A percentile compares a stretch with the other conserved stretches of the same genome.
phyloP scores from a whole-genome alignment of 163 green algal species.

The Smithsoniella earleae region DNA sequence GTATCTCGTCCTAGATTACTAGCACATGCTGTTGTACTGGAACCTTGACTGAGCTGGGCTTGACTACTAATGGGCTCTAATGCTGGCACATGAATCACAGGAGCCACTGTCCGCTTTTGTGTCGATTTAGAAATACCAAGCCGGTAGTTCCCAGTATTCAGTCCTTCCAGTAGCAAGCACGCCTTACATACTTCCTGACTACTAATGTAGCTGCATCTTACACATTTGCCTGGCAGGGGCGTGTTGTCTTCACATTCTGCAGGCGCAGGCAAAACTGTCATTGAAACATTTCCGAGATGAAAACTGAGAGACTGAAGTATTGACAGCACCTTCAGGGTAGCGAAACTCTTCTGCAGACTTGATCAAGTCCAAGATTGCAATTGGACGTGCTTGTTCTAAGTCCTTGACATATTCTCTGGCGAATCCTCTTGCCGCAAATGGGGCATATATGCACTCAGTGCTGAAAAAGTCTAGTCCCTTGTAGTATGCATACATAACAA shows the following conservation, averaged over 20 bases:
- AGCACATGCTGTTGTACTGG: too few species aligned
- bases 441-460: conserved; percentile 92
- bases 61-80: too few species aligned
- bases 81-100: too few species aligned
- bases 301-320: conserved; percentile 32
- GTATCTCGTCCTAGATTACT: too few species aligned
- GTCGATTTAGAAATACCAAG: too few species aligned
- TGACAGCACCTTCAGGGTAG: conserved; percentile 15
- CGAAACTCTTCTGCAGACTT: conserved; percentile 71
- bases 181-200: conserved; percentile 86
- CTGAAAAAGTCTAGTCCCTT: conserved; percentile 97
- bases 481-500: conserved; percentile 99
- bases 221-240: conserved; percentile 51
- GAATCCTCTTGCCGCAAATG: conserved; percentile 75
- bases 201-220: conserved; percentile 81
- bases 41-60: too few species aligned
- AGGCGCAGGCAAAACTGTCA: too few species aligned
- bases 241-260: conserved; percentile 32
- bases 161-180: conserved; percentile 83
- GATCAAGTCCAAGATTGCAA: conserved; percentile 88
- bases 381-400: conserved; percentile 71
- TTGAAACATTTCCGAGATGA: too few species aligned
- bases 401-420: conserved; percentile 88
- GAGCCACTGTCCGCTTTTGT: too few species aligned
- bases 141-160: conserved; percentile 59